Evolutionary conservation across 2,329 filamentous ascomycete species (phyloP).

Genomic region (Talaromyces sp.): DNA sequence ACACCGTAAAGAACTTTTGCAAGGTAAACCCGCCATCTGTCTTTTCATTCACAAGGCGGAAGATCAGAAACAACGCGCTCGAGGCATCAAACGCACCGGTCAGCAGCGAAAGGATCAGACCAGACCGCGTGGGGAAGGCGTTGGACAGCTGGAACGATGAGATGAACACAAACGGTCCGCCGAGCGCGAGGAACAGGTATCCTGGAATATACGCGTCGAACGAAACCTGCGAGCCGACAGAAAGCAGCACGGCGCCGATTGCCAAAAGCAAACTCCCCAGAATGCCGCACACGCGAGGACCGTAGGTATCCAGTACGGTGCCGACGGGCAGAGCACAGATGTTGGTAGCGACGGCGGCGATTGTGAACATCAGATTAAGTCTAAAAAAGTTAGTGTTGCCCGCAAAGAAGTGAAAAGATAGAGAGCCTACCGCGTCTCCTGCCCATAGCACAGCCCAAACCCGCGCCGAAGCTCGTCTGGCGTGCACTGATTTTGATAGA

Average conservation of each 20-base stretch:
- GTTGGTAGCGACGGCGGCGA: constrained; percentile 82
- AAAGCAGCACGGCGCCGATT: constrained; percentile 66
- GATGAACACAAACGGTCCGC: constrained; percentile 77
- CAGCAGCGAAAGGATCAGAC: constrained; percentile 71
- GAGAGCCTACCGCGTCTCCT: constrained; percentile 45
- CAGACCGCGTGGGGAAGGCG: constrained; percentile 70
- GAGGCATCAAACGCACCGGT: constrained; percentile 82
- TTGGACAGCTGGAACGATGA: constrained; percentile 81
- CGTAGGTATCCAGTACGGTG: constrained; percentile 75
- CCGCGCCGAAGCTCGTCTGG: constrained; percentile 45
- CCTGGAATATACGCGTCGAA: constrained; percentile 72
- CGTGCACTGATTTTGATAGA: constrained; percentile 63
- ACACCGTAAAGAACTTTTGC: constrained; percentile 64
- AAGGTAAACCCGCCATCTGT: constrained; percentile 55
- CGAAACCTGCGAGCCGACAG: constrained; percentile 57
- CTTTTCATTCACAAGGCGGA: constrained; percentile 63
- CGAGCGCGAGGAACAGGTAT: constrained; percentile 70
- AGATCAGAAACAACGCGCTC: constrained; percentile 70
- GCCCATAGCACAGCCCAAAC: constrained; percentile 52
- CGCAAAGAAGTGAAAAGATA: background rate
- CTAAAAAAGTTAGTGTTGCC: constrained; percentile 22
- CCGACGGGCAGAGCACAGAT: constrained; percentile 81
- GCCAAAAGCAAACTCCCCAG: constrained; percentile 65
- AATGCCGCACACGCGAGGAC: constrained; percentile 70
- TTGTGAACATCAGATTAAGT: constrained; percentile 88